Conservation (phyloP, 169 alveolate genomes). For the Cardiosporidium cionae region DNA sequence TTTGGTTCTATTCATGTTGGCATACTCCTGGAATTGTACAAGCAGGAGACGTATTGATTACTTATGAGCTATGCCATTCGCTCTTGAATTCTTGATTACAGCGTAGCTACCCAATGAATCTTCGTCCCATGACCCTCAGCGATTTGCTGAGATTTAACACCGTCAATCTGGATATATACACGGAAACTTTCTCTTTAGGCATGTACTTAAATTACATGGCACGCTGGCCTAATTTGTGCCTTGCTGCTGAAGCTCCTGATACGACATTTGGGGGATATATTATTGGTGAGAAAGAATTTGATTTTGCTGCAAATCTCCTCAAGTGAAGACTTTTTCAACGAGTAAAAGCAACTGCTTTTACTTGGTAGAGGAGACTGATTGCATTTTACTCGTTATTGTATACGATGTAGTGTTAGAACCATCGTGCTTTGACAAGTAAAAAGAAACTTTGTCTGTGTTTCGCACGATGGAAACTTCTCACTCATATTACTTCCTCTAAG, state of each 20-base stretch:
- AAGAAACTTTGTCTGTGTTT: background rate
- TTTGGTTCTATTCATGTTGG: too few relatives aligned
- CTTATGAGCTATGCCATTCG: too few relatives aligned
- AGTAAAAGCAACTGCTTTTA: background rate
- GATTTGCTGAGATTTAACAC: constrained; percentile 73
- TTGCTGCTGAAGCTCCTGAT: constrained; percentile 73
- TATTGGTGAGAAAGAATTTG: constrained; percentile 44
- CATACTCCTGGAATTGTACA: too few relatives aligned
- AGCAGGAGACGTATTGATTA: too few relatives aligned
- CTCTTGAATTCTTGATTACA: too few relatives aligned
- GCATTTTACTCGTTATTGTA: background rate
- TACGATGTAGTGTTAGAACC: background rate
- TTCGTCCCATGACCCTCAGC: constrained; percentile 22
- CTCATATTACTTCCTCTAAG: too few relatives aligned
- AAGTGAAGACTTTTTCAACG: background rate
- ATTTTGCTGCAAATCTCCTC: background rate
- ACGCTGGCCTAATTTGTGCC: constrained; percentile 85
- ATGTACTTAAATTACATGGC: constrained; percentile 82
- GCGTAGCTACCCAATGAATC: too few relatives aligned
- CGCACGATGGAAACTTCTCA: too few relatives aligned
- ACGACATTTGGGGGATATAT: constrained; percentile 81
- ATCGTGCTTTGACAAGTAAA: background rate
- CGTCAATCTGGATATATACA: constrained; percentile 77
- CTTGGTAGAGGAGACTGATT: background rate
- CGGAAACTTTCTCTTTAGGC: constrained; percentile 80